These are phyloP conservation scores for Endoconidiophora laricicola DNA, from an alignment of 2,329 filamentous ascomycete species.

Conservation along the genomic window DNA sequence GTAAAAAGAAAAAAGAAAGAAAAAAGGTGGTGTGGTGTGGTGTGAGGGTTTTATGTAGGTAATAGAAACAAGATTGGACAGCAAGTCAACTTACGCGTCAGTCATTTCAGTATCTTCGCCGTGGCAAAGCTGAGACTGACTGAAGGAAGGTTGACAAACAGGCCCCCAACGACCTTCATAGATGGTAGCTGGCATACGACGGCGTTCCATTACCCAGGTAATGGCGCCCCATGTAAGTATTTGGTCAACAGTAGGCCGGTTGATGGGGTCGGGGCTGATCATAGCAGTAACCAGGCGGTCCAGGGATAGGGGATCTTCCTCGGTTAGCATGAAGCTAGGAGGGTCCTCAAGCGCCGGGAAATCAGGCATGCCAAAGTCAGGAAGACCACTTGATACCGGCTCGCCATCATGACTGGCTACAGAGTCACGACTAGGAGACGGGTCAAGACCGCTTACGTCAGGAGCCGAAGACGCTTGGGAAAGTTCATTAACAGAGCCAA, in stretches of 20 bases:
- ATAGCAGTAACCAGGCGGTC: constrained; percentile 77
- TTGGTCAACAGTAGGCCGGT: constrained; percentile 59
- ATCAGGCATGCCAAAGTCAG: constrained; percentile 27
- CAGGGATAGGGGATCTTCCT: constrained; percentile 53
- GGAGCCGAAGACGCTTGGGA: neutral
- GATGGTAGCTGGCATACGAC: constrained; percentile 78
- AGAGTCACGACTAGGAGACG: constrained; percentile 2
- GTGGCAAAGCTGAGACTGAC: constrained; percentile 19
- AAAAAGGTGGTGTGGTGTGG: constrained; percentile 7
- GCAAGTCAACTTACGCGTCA: constrained; percentile 27
- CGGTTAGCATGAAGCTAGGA: constrained; percentile 78
- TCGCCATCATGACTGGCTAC: neutral
- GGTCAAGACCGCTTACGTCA: neutral
- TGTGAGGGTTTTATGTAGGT: neutral
- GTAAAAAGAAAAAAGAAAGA: neutral
- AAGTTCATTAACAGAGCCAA: constrained; percentile 54
- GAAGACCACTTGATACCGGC: constrained; percentile 3
- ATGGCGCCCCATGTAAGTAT: constrained; percentile 59
- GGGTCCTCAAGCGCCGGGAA: constrained; percentile 41
- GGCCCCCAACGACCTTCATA: constrained; percentile 96
- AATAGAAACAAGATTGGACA: too few relatives aligned
- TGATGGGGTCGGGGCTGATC: constrained; percentile 57
- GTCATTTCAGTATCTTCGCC: constrained; percentile 47
- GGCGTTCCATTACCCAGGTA: constrained; percentile 60
- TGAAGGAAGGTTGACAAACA: constrained; percentile 19